Evolutionary conservation across 2,329 filamentous ascomycete genomes (phyloP), one percentile per base, ranked within the genome.

Genomic region (Diaporthe ampelina): DNA sequence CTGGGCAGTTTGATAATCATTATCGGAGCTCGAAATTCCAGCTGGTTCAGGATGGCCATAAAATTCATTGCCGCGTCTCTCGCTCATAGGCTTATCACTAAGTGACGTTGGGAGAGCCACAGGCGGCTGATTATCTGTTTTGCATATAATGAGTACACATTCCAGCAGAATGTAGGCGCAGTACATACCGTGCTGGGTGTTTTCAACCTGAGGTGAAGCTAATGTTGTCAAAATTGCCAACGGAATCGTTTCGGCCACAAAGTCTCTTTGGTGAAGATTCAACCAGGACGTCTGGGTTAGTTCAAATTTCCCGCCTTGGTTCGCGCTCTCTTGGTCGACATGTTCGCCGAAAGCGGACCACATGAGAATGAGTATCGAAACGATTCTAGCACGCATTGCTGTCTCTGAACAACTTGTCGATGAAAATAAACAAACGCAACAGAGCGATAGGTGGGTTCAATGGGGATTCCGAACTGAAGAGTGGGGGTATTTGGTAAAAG

Each of bases 291-390:
- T 13, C 17, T 54, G 57, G 54, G 57, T 32, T 7, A 43, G 24
- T 29, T 19, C 32, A 43, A 40, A 24, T 26, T n/a, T 54, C 29
- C 32, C 19, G 11, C 29, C 32, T 17, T 54, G 32, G 9, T 43
- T 45, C 32, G 11, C 8, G 37, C 15, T 59, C 10, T 63, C 35
- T 32, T 63, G 32, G 0, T 45, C 19, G 32, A 37, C 19, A 0
- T 24, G 58, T 17, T 37, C 35, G 24, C 45, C 58, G 9, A 54
- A 11, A 17, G 40, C 35, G 11, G 43, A 10, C 11, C 58, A 26
- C 19, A 63, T 29, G 11, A 72, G 32, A 32, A 24, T 35, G 26
- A 72, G 24, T 43, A 50, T 43, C 57, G 24, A 63, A 56, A 54
- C 24, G 15, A 63, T 17, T 35, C 11, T 59, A 8, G 29, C 17